Evolutionary conservation across 2,329 filamentous ascomycete species (phyloP).

Genomic region (Alternaria arborescens): DNA sequence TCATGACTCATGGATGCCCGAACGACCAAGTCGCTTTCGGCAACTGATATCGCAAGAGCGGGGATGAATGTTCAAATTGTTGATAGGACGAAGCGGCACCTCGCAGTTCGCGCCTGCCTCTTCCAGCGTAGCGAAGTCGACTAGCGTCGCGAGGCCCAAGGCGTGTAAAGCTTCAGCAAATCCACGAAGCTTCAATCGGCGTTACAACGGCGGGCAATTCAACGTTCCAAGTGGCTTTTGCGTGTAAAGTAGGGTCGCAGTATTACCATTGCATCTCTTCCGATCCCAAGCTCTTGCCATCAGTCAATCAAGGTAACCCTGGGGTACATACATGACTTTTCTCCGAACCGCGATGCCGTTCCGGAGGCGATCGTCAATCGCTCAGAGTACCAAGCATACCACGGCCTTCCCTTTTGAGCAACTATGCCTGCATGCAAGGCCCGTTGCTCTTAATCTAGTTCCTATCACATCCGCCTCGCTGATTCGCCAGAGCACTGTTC

Average conservation of each 20-base stretch:
- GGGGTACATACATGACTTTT: not conserved
- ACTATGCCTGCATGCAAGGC: conserved; percentile 14
- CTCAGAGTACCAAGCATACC: conserved; percentile 1
- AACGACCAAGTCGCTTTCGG: not conserved
- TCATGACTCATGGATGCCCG: not conserved
- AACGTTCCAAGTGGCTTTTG: not conserved
- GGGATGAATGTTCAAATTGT: not conserved
- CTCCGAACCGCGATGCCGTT: not conserved
- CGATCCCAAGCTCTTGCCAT: not conserved
- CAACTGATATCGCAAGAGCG: conserved; percentile 2
- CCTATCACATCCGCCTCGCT: conserved; percentile 14
- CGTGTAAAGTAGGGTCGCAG: not conserved
- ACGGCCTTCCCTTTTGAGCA: conserved; percentile 3
- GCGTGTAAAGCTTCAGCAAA: conserved; percentile 9
- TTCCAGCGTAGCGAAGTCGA: conserved; percentile 1
- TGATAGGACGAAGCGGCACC: not conserved
- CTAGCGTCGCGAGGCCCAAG: not conserved
- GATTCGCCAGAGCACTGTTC: conserved; percentile 23
- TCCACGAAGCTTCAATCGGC: conserved; percentile 4
- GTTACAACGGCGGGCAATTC: not conserved
- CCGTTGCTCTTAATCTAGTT: conserved; percentile 16
- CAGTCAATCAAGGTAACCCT: not conserved
- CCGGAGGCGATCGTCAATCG: conserved; percentile 7
- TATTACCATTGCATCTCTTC: not conserved
- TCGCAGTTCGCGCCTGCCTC: conserved; percentile 9